phyloP scores from a whole-genome alignment of 192 early-diverging fungal species.

The Coemansia sp. region DNA sequence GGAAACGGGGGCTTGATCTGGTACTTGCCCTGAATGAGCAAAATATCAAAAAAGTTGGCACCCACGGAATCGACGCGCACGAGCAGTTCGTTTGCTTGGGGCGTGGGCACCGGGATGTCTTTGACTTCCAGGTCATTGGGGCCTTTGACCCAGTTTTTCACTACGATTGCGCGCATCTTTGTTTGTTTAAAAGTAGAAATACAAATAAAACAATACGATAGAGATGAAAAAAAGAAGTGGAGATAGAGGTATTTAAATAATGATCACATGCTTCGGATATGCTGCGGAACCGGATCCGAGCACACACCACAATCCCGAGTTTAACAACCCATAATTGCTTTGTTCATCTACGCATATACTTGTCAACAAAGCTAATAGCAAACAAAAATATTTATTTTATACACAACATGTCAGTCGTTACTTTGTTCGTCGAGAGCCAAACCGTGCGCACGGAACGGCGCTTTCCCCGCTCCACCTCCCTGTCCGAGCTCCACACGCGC shows the following conservation, averaged over 20 bases:
- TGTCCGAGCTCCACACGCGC: slow-evolving; percentile 58
- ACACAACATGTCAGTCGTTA: slow-evolving; percentile 66
- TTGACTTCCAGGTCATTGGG: slow-evolving; percentile 58
- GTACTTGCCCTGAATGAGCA: slow-evolving; percentile 74
- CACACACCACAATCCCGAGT: no score
- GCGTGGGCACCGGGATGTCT: slow-evolving; percentile 58
- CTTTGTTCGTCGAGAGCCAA: slow-evolving; percentile 82
- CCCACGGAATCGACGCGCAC: slow-evolving; percentile 67
- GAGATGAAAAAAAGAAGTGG: not conserved
- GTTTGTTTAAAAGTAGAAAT: not conserved
- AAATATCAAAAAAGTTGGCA: slow-evolving; percentile 75
- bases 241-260: not conserved
- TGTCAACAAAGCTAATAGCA: not conserved
- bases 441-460: slow-evolving; percentile 83
- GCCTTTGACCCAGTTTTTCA: slow-evolving; percentile 60
- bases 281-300: no score
- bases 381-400: not conserved
- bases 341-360: no score
- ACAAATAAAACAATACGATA: not conserved
- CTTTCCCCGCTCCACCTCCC: slow-evolving; percentile 58
- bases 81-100: slow-evolving; percentile 61
- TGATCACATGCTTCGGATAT: not conserved
- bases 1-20: slow-evolving; percentile 71
- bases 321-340: no score
- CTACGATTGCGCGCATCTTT: slow-evolving; percentile 55